Conservation (phyloP, 208 protist genomes). For the Acanthamoeba lugdunensis region DNA sequence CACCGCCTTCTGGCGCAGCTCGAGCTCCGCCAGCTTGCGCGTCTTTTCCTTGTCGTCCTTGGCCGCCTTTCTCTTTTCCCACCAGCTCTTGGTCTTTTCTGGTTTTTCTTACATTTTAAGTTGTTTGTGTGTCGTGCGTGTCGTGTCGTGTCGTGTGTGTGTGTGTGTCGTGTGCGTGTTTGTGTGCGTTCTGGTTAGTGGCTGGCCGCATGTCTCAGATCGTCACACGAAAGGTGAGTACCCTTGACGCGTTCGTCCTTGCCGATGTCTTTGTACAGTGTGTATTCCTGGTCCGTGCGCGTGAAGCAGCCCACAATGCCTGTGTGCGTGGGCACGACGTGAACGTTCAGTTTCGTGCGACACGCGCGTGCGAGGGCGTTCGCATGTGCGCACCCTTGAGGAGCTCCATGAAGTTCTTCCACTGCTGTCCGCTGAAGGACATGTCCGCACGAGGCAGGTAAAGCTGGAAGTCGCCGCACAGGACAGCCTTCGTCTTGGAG, state of each 20-base stretch:
- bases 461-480: constrained; percentile 58
- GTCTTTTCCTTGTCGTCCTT: constrained; percentile 31
- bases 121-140: too few species aligned
- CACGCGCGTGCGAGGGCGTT: not conserved
- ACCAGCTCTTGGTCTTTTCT: constrained; percentile 53
- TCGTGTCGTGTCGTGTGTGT: too few species aligned
- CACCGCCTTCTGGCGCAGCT: constrained; percentile 17
- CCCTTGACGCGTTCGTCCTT: constrained; percentile 22
- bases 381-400: not conserved
- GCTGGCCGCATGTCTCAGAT: not conserved
- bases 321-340: not conserved
- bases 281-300: constrained; percentile 62
- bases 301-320: constrained; percentile 48
- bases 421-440: constrained; percentile 45
- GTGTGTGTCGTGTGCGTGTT: too few species aligned
- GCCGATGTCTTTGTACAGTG: constrained; percentile 59
- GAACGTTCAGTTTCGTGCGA: not conserved
- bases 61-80: constrained; percentile 34
- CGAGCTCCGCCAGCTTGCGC: constrained; percentile 10
- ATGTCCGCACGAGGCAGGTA: not conserved
- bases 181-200: not conserved
- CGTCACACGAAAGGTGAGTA: not conserved
- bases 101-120: not conserved
- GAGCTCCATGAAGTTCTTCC: constrained; percentile 67
- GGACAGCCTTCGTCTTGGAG: not conserved